Evolutionary conservation across 441 rosid genomes (phyloP), one percentile per base, ranked within the genome.

Genomic region (Arabidopsis lyrata): DNA sequence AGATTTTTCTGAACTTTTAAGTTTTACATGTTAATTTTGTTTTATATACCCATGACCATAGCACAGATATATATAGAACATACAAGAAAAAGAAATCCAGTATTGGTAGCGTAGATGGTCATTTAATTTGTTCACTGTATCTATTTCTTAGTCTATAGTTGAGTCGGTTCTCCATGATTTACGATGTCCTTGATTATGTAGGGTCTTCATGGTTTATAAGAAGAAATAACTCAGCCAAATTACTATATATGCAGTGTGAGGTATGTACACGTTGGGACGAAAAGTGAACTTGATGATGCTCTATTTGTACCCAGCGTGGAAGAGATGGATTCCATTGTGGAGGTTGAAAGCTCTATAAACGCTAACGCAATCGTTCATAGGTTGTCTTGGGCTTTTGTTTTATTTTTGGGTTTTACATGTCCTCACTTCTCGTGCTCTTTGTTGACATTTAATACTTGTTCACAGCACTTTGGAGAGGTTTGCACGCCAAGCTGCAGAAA

Each of bases 291-390:
- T 77, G 88, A 78, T 70, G 91, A 90, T 62, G 90, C 96, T 60
- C 74, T 95, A 65, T 63, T 82, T 47, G 67, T 63, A 73, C 77
- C 89, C 79, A 81, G 78, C 68, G 13, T 72, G 71, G 85, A 81
- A 81, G 81, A 80, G 60, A 74, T 74, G 50, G 98, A 95, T 78
- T 76, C 83, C 59, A 76, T 95, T 50, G 84, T 92, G 90, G 99
- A 95, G 86, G 93, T 89, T 80, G 88, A 90, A 82, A 92, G 99
- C 76, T 63, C 85, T 85, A 95, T 92, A 32, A 77, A 78, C 72
- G 78, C 84, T 67, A 95, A 95, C 82, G 86, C 96, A 41, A 59
- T 78, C 55, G 85, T 88, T 82, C 99, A 95, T 82, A 89, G 99
- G 99, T 92, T 70, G 22, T 55, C 63, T 61, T 47, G 41, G 68